Conservation (phyloP, 345 rosid genomes). For the Salix arbutifolia region DNA sequence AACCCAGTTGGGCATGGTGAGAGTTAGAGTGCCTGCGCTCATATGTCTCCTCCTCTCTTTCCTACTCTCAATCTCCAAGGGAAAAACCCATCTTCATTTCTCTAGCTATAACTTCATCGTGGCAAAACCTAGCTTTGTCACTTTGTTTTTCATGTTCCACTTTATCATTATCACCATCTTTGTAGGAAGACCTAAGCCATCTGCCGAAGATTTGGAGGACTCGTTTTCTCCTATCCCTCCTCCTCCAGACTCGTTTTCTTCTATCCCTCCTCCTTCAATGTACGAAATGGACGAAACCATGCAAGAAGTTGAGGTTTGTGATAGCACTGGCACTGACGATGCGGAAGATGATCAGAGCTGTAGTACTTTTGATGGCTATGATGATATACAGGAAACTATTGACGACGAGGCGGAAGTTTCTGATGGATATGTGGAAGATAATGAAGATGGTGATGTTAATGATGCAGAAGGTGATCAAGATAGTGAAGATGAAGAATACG, state of each 20-base stretch:
- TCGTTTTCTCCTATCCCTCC: not conserved
- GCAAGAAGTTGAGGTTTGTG: not conserved
- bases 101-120: conserved; percentile 16
- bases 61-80: not conserved
- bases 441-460: conserved; percentile 10
- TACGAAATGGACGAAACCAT: not conserved
- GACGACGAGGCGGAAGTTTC: not conserved
- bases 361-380: not conserved
- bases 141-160: conserved; percentile 21
- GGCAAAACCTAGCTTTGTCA: conserved; percentile 15
- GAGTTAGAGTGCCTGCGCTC: not conserved
- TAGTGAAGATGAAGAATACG: not conserved
- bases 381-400: not conserved
- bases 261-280: not conserved
- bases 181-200: conserved; percentile 13
- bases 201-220: conserved; percentile 4
- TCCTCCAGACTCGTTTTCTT: not conserved
- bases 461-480: not conserved
- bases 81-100: conserved; percentile 1
- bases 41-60: conserved; percentile 2
- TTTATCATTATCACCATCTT: conserved; percentile 14
- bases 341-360: not conserved
- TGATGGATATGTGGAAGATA: conserved; percentile 11
- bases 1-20: not conserved
- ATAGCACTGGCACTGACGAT: not conserved